Conservation (phyloP, 2,329 filamentous ascomycete genomes). For the Hypoxylon sp. region DNA sequence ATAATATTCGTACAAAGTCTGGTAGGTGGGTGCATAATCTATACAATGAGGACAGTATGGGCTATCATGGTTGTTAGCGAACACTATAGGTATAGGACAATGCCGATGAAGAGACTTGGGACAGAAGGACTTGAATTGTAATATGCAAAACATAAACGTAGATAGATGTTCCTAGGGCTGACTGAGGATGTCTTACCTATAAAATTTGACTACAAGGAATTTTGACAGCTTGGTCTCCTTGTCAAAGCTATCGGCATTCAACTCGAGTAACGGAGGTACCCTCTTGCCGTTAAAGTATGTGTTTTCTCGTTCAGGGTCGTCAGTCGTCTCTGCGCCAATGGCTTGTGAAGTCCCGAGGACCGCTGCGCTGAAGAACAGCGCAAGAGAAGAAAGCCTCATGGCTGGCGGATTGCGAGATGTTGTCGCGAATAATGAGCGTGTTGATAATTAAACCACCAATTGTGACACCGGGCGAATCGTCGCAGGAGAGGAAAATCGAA, state of each 20-base stretch:
- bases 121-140: neutral
- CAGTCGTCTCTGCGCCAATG: conserved; percentile 50
- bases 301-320: conserved; percentile 50
- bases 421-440: conserved; percentile 37
- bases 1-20: conserved; percentile 96
- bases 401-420: conserved; percentile 31
- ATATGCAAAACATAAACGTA: conserved; percentile 7
- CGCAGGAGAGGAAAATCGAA: conserved; percentile 3
- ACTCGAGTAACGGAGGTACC: conserved; percentile 70
- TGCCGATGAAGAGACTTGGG: too few species aligned
- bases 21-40: conserved; percentile 82
- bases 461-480: conserved; percentile 9
- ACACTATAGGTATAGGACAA: too few species aligned
- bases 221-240: conserved; percentile 62
- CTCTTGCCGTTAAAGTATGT: conserved; percentile 73
- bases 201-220: conserved; percentile 69
- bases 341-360: conserved; percentile 51
- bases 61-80: conserved; percentile 47
- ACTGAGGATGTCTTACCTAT: conserved; percentile 61
- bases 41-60: conserved; percentile 77
- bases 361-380: conserved; percentile 58
- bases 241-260: conserved; percentile 66
- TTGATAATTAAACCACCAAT: conserved; percentile 22
- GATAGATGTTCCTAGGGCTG: neutral
- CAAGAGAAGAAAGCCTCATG: conserved; percentile 57